A percentile compares a stretch with the other conserved stretches of the same genome.
Conservation (phyloP, 2,329 filamentous ascomycete species). For the Xylaria arbuscula region DNA sequence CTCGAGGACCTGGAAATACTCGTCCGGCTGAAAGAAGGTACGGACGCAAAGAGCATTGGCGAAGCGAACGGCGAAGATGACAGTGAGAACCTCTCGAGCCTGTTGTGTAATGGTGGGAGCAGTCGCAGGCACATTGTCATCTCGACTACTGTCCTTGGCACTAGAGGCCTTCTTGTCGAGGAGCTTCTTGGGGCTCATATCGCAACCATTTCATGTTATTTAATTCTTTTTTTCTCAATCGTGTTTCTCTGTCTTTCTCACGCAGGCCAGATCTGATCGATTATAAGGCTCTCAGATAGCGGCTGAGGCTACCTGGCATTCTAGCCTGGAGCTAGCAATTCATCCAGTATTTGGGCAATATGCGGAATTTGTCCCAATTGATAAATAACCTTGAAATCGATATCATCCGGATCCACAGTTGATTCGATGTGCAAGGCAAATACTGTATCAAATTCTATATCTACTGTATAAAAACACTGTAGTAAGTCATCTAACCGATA, state of each 20-base stretch:
- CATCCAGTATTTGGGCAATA: slow-evolving; percentile 41
- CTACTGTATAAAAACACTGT: not conserved
- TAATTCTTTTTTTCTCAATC: not conserved
- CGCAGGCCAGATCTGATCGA: not conserved
- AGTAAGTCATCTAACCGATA: not conserved
- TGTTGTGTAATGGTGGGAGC: slow-evolving; percentile 46
- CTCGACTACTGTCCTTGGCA: slow-evolving; percentile 30
- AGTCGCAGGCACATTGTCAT: slow-evolving; percentile 43
- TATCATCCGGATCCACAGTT: slow-evolving; percentile 29
- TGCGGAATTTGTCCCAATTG: slow-evolving; percentile 45
- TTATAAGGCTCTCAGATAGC: slow-evolving; percentile 16
- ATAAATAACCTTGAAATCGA: slow-evolving; percentile 38
- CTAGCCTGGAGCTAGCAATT: slow-evolving; percentile 33
- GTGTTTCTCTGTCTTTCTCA: not conserved
- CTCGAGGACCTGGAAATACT: slow-evolving; percentile 96
- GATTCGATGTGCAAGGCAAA: not conserved
- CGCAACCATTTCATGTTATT: slow-evolving; percentile 24
- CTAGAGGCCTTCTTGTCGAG: slow-evolving; percentile 24
- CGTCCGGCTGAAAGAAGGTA: slow-evolving; percentile 98
- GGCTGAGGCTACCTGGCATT: slow-evolving; percentile 47
- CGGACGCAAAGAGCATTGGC: slow-evolving; percentile 80
- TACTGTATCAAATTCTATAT: not conserved
- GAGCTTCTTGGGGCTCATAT: slow-evolving; percentile 35
- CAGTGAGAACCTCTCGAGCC: slow-evolving; percentile 51
- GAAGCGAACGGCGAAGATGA: slow-evolving; percentile 75